These are phyloP conservation scores for Huntiella bhutanensis DNA, from an alignment of 2,329 filamentous ascomycete species.

Conservation along the genomic window DNA sequence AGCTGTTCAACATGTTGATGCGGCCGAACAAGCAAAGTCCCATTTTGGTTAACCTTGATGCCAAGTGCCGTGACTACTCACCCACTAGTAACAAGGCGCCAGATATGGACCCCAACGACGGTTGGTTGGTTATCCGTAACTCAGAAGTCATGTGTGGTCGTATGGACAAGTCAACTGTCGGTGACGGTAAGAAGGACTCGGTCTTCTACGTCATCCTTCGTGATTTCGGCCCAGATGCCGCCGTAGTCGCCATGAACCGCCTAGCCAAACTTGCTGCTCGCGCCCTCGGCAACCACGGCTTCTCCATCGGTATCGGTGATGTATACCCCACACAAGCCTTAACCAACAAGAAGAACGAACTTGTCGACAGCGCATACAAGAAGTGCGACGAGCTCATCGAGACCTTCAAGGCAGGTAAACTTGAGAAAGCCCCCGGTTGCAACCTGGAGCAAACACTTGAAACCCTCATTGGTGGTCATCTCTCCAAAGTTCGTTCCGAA, in stretches of 20 bases:
- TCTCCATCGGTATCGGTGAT: slow-evolving; percentile 90
- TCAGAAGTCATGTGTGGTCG: slow-evolving; percentile 93
- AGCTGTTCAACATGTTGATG: slow-evolving; percentile 83
- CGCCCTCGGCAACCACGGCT: slow-evolving; percentile 74
- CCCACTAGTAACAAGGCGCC: slow-evolving; percentile 36
- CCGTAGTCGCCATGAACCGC: slow-evolving; percentile 83
- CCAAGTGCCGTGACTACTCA: slow-evolving; percentile 69
- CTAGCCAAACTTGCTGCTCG: slow-evolving; percentile 79
- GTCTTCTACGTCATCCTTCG: slow-evolving; percentile 93
- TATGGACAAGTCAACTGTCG: slow-evolving; percentile 98
- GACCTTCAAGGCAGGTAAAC: slow-evolving; percentile 58
- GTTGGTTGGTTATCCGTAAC: slow-evolving; percentile 83
- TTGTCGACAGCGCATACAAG: slow-evolving; percentile 62
- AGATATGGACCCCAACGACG: slow-evolving; percentile 70
- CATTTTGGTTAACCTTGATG: slow-evolving; percentile 80
- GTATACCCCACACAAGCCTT: slow-evolving; percentile 67
- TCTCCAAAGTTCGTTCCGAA: slow-evolving; percentile 78
- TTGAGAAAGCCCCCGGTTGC: slow-evolving; percentile 75
- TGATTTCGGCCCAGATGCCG: slow-evolving; percentile 80
- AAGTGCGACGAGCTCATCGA: slow-evolving; percentile 71
- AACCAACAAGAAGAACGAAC: slow-evolving; percentile 49
- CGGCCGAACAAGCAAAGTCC: slow-evolving; percentile 68
- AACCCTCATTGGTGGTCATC: slow-evolving; percentile 72
- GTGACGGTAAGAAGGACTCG: slow-evolving; percentile 90
- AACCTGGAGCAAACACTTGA: slow-evolving; percentile 85